These are phyloP conservation scores for Fraxinus albicans DNA, from an alignment of 305 asterid genomes.

Conservation along the genomic window DNA sequence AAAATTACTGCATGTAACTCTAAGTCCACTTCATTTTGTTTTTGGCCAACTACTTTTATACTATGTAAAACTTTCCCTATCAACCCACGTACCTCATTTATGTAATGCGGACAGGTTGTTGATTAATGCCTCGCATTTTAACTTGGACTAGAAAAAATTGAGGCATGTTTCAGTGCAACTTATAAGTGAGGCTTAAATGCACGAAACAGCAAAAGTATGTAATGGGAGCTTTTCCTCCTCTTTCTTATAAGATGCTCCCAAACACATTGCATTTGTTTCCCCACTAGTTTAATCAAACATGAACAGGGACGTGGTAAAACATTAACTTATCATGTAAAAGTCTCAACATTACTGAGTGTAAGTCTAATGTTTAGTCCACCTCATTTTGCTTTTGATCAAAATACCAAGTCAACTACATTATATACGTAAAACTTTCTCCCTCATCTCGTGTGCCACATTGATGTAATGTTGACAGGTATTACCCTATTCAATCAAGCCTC, in stretches of 20 bases:
- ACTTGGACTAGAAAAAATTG: background rate
- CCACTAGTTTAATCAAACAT: background rate
- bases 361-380: background rate
- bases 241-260: background rate
- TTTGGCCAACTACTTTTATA: background rate
- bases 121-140: background rate
- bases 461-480: slow-evolving; percentile 7
- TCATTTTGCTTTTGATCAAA: background rate
- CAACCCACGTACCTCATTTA: background rate
- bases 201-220: background rate
- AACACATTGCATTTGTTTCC: background rate
- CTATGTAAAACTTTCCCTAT: background rate
- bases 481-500: background rate
- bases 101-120: background rate
- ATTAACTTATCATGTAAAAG: slow-evolving; percentile 2
- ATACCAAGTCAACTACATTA: background rate
- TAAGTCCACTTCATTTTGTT: background rate
- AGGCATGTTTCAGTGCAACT: background rate
- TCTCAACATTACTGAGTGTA: background rate
- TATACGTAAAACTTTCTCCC: background rate
- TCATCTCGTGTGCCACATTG: slow-evolving; percentile 15
- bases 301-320: background rate
- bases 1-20: background rate
- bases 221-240: background rate
- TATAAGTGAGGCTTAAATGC: background rate